Base-by-base conservation (phyloP, 768 basidiomycete genomes). In the Lactarius trivialis region DNA sequence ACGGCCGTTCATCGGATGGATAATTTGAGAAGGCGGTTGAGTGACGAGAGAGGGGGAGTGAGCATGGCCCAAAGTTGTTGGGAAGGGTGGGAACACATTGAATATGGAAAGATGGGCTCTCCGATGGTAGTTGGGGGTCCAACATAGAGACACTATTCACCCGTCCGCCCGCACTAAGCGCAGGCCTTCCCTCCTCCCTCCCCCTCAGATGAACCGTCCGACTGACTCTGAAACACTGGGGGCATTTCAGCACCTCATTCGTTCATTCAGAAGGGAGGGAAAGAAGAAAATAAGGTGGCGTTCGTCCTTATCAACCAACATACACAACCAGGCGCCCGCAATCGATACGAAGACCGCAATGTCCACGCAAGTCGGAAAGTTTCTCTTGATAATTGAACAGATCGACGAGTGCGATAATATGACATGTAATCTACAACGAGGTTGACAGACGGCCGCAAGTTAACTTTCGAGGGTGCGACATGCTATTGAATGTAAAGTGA, bases 371-470 rank as follows among this genome's bases (percentile, higher is more conserved):
- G 57, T 59, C 45, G 57, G 56, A 37, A 48, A 39, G 48, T 2
- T 39, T 48, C 45, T 50, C 62, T 55, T 59, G 62, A 59, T 63
- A 50, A 63, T 55, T 49, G 56, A 61, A 63, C 45, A 63, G 53
- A 59, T 63, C 53, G 62, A 63, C 53, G 62, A 54, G 57, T 21
- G 62, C 62, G 62, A 41, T 9, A 39, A 55, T 59, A 63, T 63
- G 62, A 55, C 48, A 63, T 63, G 54, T 63, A 63, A 63, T 55
- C 36, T 63, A 63, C 62, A 63, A 63, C 48, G 62, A 58, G 61
- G 61, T 45, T 41, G 62, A 55, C 53, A 53, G 62, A n/a, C 62
- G 48, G n/a, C 52, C 53, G 52, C 52, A 50, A 30, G 58, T 55
- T 24, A 55, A 63, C 30, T 59, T 63, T 58, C 49, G 45, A 43